Percentiles rank a stretch among this genome's conserved stretches.
phyloP scores from a whole-genome alignment of 2,329 filamentous ascomycete genomes.

The Pezicula radicicola region DNA sequence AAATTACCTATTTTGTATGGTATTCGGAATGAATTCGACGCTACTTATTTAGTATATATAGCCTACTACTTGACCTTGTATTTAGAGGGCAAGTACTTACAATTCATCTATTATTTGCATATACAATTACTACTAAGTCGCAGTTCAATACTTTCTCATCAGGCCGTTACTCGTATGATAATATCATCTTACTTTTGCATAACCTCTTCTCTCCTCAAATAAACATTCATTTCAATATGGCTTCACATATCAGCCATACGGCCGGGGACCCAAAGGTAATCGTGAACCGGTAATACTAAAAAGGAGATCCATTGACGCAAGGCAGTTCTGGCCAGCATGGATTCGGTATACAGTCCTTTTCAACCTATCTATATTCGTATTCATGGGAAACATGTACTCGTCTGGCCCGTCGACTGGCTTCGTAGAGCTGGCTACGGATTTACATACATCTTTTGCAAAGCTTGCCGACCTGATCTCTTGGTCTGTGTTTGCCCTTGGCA shows the following conservation, averaged over 20 bases:
- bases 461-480: conserved; percentile 15
- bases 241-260: background rate
- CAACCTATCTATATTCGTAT: conserved; percentile 16
- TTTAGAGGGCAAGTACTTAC: too few relatives aligned
- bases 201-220: background rate
- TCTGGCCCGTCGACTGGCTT: conserved; percentile 16
- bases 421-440: conserved; percentile 11
- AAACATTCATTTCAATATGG: too few relatives aligned
- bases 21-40: too few relatives aligned
- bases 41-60: too few relatives aligned
- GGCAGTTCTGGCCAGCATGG: conserved; percentile 17
- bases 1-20: too few relatives aligned
- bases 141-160: too few relatives aligned
- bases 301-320: background rate
- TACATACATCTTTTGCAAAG: conserved; percentile 10
- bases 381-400: conserved; percentile 13
- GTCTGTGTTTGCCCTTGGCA: conserved; percentile 17
- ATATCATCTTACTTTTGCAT: background rate
- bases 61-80: too few relatives aligned
- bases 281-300: background rate
- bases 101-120: too few relatives aligned
- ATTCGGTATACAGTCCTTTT: conserved; percentile 13
- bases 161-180: too few relatives aligned
- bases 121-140: too few relatives aligned
- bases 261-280: conserved; percentile 15